These are phyloP conservation scores for Panicum miliaceum DNA, from an alignment of 176 grass and related monocot species.

Conservation along the genomic window DNA sequence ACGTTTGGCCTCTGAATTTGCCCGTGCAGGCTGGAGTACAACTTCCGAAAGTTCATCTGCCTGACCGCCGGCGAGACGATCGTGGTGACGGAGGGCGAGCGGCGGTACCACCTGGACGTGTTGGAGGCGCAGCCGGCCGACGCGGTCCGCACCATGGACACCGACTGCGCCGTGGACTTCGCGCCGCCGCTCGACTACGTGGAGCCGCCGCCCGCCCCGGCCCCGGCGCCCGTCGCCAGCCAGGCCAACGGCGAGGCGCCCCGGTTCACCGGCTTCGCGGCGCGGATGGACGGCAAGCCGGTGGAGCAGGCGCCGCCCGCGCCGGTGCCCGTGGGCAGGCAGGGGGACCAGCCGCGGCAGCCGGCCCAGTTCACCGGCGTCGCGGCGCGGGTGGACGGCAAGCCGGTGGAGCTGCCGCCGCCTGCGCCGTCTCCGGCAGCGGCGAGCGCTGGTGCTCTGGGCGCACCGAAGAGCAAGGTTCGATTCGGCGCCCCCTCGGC, in stretches of 20 bases:
- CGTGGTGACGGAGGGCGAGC: conserved; percentile 57
- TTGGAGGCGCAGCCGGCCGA: conserved; percentile 59
- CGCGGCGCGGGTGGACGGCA: conserved; percentile 34
- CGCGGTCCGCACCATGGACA: conserved; percentile 64
- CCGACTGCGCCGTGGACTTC: conserved; percentile 83
- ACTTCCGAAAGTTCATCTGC: conserved; percentile 55
- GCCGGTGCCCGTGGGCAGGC: background rate
- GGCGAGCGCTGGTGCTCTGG: background rate
- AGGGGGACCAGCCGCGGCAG: too few relatives aligned
- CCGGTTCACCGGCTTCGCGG: background rate
- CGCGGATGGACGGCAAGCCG: too few relatives aligned
- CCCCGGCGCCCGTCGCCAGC: background rate
- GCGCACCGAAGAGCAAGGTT: background rate
- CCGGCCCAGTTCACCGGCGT: conserved; percentile 9
- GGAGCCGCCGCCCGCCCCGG: background rate
- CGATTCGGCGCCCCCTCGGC: background rate
- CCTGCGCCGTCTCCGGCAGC: background rate
- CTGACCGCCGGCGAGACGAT: conserved; percentile 80
- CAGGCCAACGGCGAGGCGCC: too few relatives aligned
- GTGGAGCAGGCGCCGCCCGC: too few relatives aligned
- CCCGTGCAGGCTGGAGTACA: conserved; percentile 57
- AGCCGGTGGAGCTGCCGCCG: background rate
- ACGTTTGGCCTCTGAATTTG: background rate
- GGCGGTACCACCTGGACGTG: conserved; percentile 67
- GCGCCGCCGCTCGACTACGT: conserved; percentile 56